phyloP scores from a whole-genome alignment of 2,329 filamentous ascomycete genomes.

The Fusarium zealandicum region DNA sequence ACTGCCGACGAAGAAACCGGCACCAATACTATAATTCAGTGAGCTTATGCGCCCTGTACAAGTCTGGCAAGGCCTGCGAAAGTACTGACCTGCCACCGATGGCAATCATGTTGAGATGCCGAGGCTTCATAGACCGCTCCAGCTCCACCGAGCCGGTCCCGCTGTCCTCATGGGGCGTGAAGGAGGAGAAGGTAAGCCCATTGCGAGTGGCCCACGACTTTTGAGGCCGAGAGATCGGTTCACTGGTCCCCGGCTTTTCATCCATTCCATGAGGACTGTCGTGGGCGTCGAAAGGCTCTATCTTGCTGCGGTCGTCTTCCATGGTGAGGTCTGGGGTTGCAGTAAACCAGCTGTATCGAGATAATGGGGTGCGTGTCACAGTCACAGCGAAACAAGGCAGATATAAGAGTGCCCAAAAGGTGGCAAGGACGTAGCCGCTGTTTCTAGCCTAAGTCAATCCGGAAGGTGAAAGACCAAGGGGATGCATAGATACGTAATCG shows the following conservation, averaged over 20 bases:
- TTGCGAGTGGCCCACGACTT: slow-evolving; percentile 40
- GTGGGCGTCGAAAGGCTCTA: slow-evolving; percentile 25
- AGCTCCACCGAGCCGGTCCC: slow-evolving; percentile 33
- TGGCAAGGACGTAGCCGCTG: slow-evolving; percentile 5
- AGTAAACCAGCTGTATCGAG: not conserved
- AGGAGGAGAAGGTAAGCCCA: slow-evolving; percentile 36
- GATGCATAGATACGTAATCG: slow-evolving; percentile 22
- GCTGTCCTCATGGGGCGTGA: slow-evolving; percentile 34
- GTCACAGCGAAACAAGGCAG: slow-evolving; percentile 5
- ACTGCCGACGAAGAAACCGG: slow-evolving; percentile 68
- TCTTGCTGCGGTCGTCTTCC: slow-evolving; percentile 31
- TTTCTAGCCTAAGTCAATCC: slow-evolving; percentile 20
- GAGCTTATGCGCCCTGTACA: not conserved
- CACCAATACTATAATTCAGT: slow-evolving; percentile 54
- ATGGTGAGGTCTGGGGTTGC: slow-evolving; percentile 8
- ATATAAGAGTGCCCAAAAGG: slow-evolving; percentile 9
- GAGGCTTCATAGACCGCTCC: slow-evolving; percentile 39
- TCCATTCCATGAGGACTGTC: slow-evolving; percentile 21
- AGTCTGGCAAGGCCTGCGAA: not conserved
- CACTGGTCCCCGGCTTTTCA: slow-evolving; percentile 28
- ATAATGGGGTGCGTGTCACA: not conserved
- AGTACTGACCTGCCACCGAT: slow-evolving; percentile 39
- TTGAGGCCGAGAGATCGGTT: slow-evolving; percentile 3
- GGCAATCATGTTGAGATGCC: slow-evolving; percentile 42
- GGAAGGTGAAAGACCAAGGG: slow-evolving; percentile 23